These are phyloP conservation scores for Boletus sp. DNA, from an alignment of 768 basidiomycete species.

Conservation along the genomic window DNA sequence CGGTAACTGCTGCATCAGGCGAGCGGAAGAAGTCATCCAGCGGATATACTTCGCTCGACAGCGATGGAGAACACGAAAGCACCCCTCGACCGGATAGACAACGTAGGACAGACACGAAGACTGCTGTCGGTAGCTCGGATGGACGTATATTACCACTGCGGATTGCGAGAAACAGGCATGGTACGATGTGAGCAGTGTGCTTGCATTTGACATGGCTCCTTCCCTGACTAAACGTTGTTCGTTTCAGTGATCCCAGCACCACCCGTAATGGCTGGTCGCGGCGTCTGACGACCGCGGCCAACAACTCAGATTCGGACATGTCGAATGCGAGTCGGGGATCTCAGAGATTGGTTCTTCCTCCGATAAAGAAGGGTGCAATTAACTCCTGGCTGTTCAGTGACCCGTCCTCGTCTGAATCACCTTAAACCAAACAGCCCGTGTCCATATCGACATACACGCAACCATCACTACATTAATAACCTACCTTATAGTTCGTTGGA, in stretches of 20 bases:
- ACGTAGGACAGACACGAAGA: background rate
- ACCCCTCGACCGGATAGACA: slow-evolving; percentile 24
- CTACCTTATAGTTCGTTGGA: background rate
- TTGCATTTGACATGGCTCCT: background rate
- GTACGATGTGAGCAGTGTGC: slow-evolving; percentile 11
- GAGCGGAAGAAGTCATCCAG: slow-evolving; percentile 1
- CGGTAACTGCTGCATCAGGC: background rate
- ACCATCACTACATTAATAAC: background rate
- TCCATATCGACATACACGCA: background rate
- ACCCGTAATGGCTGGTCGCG: slow-evolving; percentile 7
- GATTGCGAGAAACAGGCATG: slow-evolving; percentile 13
- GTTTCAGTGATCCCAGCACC: background rate
- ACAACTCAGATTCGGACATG: slow-evolving; percentile 21
- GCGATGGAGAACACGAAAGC: slow-evolving; percentile 14
- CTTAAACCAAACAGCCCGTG: background rate
- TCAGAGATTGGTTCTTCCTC: slow-evolving; percentile 5
- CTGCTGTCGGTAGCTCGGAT: background rate
- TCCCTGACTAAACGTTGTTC: background rate
- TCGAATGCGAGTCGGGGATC: slow-evolving; percentile 13
- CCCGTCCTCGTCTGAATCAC: slow-evolving; percentile 4
- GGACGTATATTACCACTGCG: slow-evolving; percentile 14
- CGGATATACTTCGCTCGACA: background rate
- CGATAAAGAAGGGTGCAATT: background rate
- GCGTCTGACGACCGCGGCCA: background rate
- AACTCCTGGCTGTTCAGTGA: slow-evolving; percentile 14